Base-by-base conservation (phyloP, 2,329 filamentous ascomycete species). In the Xylaria sp. region DNA sequence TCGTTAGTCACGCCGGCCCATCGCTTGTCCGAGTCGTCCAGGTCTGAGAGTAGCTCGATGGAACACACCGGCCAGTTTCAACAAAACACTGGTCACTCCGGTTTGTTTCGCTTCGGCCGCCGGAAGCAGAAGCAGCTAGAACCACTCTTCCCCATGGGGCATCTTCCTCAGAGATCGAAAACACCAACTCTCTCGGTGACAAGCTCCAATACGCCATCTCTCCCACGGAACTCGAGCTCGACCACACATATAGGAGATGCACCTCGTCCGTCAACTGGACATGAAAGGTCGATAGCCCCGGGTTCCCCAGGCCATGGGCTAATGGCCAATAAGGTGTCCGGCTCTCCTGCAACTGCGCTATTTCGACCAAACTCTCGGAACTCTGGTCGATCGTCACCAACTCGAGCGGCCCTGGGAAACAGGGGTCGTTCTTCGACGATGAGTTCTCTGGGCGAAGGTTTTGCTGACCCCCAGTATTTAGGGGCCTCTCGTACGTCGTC, bases 391-490 rank as follows among this genome's bases (percentile, higher is more conserved):
- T 97, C 95, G 0, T 91, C 88, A 6, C 89, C 89, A 15, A 89
- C 88, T 1, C 88, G 90, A 66, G 82, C 84, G 63, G 85, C 86
- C 60, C 82, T 89, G 28, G 86, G 87, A 25, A 82, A 90, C 60
- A 87, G 94, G 74, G 92, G 91, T 62, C 89, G 96, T 73, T 97
- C 96, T 20, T 97, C 94, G 5, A 98, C 96, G 0, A 87, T 97
- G 83, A 94, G 92, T 76, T 98, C 95, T 0, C 81, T 95, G 52
- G 89, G 91, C 20, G 90, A 91, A 72, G 87, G 88, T 63, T 93
- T 91, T 0, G 89, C 90, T 63, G 92, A 91, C 41, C 89, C 90
- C 63, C 86, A 92, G 5, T 84, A 89, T 7, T 89, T 91, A 2
- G 90, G 90, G 3, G 88, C 88, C 28, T 81, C 89, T n/a, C 87